These are phyloP conservation scores for Fraxinus velutina DNA, from an alignment of 305 asterid species.

Conservation along the genomic window DNA sequence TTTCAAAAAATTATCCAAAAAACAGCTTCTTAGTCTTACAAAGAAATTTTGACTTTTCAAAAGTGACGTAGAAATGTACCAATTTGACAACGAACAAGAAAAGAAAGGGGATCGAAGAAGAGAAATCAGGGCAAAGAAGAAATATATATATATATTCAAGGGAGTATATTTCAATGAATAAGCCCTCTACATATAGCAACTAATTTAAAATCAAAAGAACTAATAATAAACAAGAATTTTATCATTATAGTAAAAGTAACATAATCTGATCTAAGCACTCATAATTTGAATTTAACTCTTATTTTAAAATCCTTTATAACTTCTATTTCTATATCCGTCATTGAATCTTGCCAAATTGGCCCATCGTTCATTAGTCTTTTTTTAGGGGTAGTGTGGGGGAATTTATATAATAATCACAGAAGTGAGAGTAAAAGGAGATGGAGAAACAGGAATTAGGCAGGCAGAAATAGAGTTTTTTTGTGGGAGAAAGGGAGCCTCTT, in stretches of 20 bases:
- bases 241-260: not conserved
- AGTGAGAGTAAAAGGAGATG: not conserved
- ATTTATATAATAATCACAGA: not conserved
- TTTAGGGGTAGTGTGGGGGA: not conserved
- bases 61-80: not conserved
- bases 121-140: not conserved
- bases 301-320: not conserved
- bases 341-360: not conserved
- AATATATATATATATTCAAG: too few species aligned
- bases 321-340: not conserved
- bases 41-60: not conserved
- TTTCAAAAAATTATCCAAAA: not conserved
- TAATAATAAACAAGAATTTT: not conserved
- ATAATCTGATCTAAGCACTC: not conserved
- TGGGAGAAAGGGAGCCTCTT: not conserved
- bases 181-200: not conserved
- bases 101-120: not conserved
- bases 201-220: not conserved
- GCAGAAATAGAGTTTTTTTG: not conserved
- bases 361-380: not conserved
- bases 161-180: not conserved
- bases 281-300: not conserved
- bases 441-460: not conserved
- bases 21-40: not conserved
- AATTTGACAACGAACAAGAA: not conserved